A percentile compares a stretch with the other conserved stretches of the same genome.
These are phyloP conservation scores for Primulina huaijiensis DNA, from an alignment of 257 asterid genomes.

Conservation along the genomic window DNA sequence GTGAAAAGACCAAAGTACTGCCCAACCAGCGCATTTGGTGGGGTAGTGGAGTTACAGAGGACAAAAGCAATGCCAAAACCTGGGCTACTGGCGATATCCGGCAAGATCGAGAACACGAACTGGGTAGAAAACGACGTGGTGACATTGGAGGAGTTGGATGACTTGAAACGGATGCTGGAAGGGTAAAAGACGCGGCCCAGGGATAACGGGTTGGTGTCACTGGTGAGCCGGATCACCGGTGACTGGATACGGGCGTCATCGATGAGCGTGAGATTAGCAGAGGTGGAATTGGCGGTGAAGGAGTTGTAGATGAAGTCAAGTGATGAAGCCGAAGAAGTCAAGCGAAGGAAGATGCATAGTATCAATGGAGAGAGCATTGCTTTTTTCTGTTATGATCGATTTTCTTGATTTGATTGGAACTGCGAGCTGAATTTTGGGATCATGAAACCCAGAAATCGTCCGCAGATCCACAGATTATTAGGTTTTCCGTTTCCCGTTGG, in stretches of 20 bases:
- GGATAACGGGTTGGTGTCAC: constrained; percentile 54
- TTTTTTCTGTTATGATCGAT: neutral
- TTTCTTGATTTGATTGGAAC: neutral
- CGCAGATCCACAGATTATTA: constrained; percentile 1
- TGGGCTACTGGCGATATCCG: constrained; percentile 59
- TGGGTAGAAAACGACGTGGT: constrained; percentile 72
- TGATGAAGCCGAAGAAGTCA: constrained; percentile 33
- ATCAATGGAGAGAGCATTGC: constrained; percentile 27
- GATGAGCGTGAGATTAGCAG: constrained; percentile 40
- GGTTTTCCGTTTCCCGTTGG: neutral
- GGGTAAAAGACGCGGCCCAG: constrained; percentile 69
- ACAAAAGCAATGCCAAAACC: constrained; percentile 82
- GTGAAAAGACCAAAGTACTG: constrained; percentile 72
- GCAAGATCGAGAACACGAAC: constrained; percentile 69
- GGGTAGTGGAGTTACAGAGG: constrained; percentile 51
- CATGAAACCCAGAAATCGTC: constrained; percentile 16
- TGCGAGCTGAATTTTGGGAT: neutral
- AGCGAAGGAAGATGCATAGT: constrained; percentile 28
- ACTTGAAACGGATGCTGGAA: constrained; percentile 37
- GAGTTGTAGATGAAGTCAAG: constrained; percentile 68
- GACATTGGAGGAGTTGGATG: constrained; percentile 33
- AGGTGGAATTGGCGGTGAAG: constrained; percentile 36
- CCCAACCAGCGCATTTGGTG: constrained; percentile 49
- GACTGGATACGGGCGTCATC: constrained; percentile 59
- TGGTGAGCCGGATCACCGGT: constrained; percentile 73